Percentiles rank a stretch among this genome's conserved stretches.
phyloP scores from a whole-genome alignment of 1,139 yeast genomes.

The Debaryomyces sp. region DNA sequence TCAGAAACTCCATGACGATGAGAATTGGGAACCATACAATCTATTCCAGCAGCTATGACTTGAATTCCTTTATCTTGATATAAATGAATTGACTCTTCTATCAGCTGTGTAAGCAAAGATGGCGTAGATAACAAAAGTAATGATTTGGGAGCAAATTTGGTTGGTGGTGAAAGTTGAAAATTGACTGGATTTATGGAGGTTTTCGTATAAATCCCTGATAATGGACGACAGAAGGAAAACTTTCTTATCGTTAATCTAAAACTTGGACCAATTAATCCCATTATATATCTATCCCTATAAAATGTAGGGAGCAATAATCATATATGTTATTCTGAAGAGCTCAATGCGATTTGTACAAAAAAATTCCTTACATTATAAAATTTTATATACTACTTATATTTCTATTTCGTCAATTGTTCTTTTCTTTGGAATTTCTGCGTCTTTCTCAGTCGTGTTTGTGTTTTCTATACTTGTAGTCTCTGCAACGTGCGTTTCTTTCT shows the following conservation, averaged over 20 bases:
- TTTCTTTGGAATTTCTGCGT: constrained; percentile 19
- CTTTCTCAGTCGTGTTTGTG: constrained; percentile 12
- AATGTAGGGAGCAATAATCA: neutral
- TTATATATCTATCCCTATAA: neutral
- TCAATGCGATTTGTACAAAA: neutral
- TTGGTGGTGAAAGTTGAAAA: constrained; percentile 16
- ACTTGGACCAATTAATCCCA: neutral
- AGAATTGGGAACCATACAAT: constrained; percentile 42
- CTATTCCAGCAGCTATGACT: constrained; percentile 52
- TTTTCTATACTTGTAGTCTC: constrained; percentile 4
- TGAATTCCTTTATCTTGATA: constrained; percentile 34
- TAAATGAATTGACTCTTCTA: constrained; percentile 35
- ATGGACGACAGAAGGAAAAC: neutral
- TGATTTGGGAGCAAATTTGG: constrained; percentile 22
- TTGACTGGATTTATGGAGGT: constrained; percentile 25
- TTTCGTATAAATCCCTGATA: constrained; percentile 9
- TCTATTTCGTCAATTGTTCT: constrained; percentile 32
- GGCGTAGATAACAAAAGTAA: constrained; percentile 48
- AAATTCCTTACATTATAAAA: neutral
- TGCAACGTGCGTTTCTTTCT: constrained; percentile 3
- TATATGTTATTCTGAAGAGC: neutral
- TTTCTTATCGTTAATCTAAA: neutral
- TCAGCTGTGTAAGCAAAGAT: constrained; percentile 35
- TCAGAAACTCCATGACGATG: constrained; percentile 48
- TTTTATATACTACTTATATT: constrained; percentile 6